Evolutionary conservation across 768 basidiomycete species (phyloP).

Genomic region (Jaapia argillacea): DNA sequence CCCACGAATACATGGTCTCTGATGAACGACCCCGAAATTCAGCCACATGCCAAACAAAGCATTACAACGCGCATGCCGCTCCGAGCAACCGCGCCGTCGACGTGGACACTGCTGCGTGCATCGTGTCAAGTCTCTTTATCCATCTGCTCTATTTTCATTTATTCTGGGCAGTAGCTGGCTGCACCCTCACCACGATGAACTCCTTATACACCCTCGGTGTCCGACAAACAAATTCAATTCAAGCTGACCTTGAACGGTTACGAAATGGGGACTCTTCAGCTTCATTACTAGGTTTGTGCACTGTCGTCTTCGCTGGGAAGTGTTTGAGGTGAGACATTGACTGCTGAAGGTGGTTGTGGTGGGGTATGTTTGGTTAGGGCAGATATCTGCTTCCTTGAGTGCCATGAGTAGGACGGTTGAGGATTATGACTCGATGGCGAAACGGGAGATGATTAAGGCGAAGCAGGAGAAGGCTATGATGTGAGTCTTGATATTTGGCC

Average conservation of each 20-base stretch:
- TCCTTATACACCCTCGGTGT: slow-evolving; percentile 91
- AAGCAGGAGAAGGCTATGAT: slow-evolving; percentile 95
- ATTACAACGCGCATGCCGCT: no score
- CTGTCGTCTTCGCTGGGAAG: no score
- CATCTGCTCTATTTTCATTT: no score
- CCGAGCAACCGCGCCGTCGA: no score
- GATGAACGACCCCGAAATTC: no score
- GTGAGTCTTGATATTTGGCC: slow-evolving; percentile 30
- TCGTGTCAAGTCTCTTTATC: no score
- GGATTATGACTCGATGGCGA: slow-evolving; percentile 95
- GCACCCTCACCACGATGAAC: slow-evolving; percentile 81
- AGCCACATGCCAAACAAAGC: no score
- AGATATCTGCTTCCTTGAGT: slow-evolving; percentile 95
- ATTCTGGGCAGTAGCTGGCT: no score
- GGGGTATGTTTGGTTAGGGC: slow-evolving; percentile 62
- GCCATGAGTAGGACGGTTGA: slow-evolving; percentile 92
- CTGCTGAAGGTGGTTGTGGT: no score
- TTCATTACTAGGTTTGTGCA: slow-evolving; percentile 66
- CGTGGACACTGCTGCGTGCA: no score
- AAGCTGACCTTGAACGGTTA: slow-evolving; percentile 78
- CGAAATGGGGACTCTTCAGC: slow-evolving; percentile 73
- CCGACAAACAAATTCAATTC: slow-evolving; percentile 81
- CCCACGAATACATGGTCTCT: no score
- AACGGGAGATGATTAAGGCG: slow-evolving; percentile 89
- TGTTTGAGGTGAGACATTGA: no score